Base-by-base conservation (phyloP, 148 eudicot genomes). In the Amaranthus cruentus region DNA sequence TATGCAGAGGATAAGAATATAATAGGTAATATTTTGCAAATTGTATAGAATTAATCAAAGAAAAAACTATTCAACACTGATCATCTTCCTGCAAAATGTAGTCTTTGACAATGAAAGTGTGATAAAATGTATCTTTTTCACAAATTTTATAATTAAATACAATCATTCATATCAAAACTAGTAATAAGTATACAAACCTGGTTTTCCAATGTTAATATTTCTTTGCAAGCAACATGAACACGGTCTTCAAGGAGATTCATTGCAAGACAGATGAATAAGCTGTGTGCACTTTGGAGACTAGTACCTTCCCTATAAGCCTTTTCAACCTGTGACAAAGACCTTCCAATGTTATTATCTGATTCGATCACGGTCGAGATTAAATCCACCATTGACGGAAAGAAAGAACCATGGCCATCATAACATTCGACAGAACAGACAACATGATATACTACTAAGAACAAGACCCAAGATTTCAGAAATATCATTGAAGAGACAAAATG, bases 271-370 rank as follows among this genome's bases (percentile, higher is more conserved):
- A 95, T 97, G 80, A 95, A 95, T 60, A 90, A 90, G 91, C 92
- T 95, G 78, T 95, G 98, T 72, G 98, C 96, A 91, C 91, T 95
- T 83, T 95, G 97, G 55, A 96, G 90, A 7, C 97, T 94, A 49
- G 98, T 95, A 71, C 97, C 97, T 85, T 95, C 98, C 82, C 97
- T 88, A 78, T 91, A 95, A 77, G 98, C 98, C 81, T 95, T 95
- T 72, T 91, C 97, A 81, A 95, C 97, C 98, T 95, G 88, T 50
- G 76, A 66, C 68, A 77, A 55, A 65, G 54, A 4, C 68, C 62
- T 62, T 42, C 60, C 46, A 66, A 63, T 28, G 38, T 28, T 28
- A 73, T 70, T 49, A 62, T 58, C 62, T 57, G 38, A 62, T 11
- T 46, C 38, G 38, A 28, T 28, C 38, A 0, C 0, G 38, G 38